phyloP scores from a whole-genome alignment of 2,329 filamentous ascomycete species.

The Niveomyces coronatus region DNA sequence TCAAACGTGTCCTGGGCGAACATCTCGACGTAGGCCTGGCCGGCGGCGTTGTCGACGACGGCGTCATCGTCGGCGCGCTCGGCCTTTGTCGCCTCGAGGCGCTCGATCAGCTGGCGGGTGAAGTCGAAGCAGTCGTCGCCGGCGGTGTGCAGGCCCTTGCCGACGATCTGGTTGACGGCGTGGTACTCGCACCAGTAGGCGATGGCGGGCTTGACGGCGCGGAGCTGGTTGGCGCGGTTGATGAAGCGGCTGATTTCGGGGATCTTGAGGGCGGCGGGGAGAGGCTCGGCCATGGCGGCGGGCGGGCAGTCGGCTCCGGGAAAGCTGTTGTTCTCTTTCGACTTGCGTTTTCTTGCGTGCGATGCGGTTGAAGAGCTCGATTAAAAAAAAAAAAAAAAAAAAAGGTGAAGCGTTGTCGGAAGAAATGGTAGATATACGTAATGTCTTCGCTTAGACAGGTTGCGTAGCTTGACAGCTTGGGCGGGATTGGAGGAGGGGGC shows the following conservation, averaged over 20 bases:
- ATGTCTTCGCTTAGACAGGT: no score
- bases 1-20: slow-evolving; percentile 85
- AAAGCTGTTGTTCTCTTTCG: no score
- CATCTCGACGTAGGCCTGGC: slow-evolving; percentile 86
- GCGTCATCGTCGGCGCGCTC: slow-evolving; percentile 71
- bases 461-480: no score
- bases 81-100: slow-evolving; percentile 54
- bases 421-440: no score
- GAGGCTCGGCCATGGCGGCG: slow-evolving; percentile 58
- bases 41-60: slow-evolving; percentile 73
- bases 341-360: no score
- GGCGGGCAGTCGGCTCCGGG: no score
- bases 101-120: slow-evolving; percentile 80
- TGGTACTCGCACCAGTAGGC: slow-evolving; percentile 96
- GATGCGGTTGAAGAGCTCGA: no score
- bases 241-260: slow-evolving; percentile 80
- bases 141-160: slow-evolving; percentile 64
- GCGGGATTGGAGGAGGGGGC: no score
- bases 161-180: slow-evolving; percentile 85
- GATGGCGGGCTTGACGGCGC: slow-evolving; percentile 74
- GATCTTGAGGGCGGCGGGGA: slow-evolving; percentile 49
- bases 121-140: slow-evolving; percentile 72
- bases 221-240: slow-evolving; percentile 72
- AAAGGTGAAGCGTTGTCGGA: no score
- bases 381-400: no score